Evolutionary conservation across 2,329 filamentous ascomycete genomes (phyloP), one percentile per base, ranked within the genome.

Genomic region (Ophiosphaerella korrae): DNA sequence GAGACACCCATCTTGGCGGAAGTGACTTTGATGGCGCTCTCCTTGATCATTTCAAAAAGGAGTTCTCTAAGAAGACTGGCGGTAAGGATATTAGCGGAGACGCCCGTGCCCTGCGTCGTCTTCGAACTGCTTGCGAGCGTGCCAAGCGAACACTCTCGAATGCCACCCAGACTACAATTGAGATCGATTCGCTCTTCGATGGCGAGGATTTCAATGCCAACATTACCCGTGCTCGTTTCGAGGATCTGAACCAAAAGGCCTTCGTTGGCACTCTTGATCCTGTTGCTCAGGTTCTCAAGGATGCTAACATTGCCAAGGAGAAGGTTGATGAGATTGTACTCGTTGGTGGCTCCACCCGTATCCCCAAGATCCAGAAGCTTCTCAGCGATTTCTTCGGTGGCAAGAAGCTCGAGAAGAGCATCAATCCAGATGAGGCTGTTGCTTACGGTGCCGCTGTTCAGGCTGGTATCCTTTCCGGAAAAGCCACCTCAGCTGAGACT

Each of bases 351-450:
- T 97, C 92, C 60, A 99, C 94, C 73, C 94, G 94, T 91, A 99
- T 99, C 70, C 94, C 94, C 74, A 87, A 88, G 77, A 96, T 99
- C 78, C 94, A 99, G 88, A 97, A 97, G 87, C 89, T 99, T 64
- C 88, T 99, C 66, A 92, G 88, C 82, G 94, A 99, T 80, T 97
- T 92, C 86, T 99, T 99, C 83, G 90, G 95, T 77, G 92, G 92
- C 80, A 99, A 99, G 91, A 97, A 99, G 89, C 90, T 97, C 66
- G 93, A 97, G 87, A 97, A 97, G 82, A 94, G 90, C 84, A 97
- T 97, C 84, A 99, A 99, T 87, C 94, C 94, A 71, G 94, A 99
- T 75, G 94, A 99, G 85, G 94, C 94, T 68, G 94, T 99, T 73
- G 94, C 94, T 70, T 97, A 97, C 81, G 94, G 94, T 87, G 94